These are phyloP conservation scores for Nakaseomyces delphensis DNA, from an alignment of 1,139 yeast species.

Conservation along the genomic window DNA sequence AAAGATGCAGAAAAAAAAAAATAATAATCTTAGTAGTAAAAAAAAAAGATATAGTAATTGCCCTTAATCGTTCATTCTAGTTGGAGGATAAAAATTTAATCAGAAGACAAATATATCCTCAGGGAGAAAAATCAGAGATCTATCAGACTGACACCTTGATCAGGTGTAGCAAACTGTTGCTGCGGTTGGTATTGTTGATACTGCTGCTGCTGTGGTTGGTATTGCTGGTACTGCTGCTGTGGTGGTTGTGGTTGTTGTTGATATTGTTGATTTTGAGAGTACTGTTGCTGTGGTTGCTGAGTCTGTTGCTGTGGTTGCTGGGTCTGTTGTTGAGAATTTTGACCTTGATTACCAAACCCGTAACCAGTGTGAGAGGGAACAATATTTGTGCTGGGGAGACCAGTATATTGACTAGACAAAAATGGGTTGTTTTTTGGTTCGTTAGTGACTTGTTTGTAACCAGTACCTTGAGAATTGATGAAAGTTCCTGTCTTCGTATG, in stretches of 20 bases:
- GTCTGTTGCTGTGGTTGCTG: conserved; percentile 9
- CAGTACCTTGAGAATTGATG: conserved; percentile 80
- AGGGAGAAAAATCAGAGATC: conserved; percentile 25
- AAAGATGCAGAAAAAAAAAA: too few species aligned
- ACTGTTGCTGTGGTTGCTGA: conserved; percentile 9
- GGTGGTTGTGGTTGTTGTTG: conserved; percentile 5
- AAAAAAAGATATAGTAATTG: too few species aligned
- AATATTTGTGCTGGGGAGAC: conserved; percentile 51
- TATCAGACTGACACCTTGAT: conserved; percentile 32
- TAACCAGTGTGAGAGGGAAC: conserved; percentile 75
- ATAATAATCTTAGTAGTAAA: too few species aligned
- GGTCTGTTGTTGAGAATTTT: conserved; percentile 23
- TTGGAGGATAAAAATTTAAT: too few species aligned
- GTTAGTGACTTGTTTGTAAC: conserved; percentile 47
- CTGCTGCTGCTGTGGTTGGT: conserved; percentile 20
- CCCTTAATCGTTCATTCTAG: too few species aligned
- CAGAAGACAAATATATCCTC: too few species aligned
- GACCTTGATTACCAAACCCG: conserved; percentile 71
- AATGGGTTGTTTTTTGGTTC: conserved; percentile 54
- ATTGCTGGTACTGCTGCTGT: conserved; percentile 30
- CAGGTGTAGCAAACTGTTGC: conserved; percentile 29
- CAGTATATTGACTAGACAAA: conserved; percentile 62
- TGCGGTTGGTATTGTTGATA: conserved; percentile 30
- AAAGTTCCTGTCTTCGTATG: conserved; percentile 73
- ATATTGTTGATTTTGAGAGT: conserved; percentile 5